phyloP scores from a whole-genome alignment of 768 basidiomycete species.

The Rhizopogon vesiculosus region DNA sequence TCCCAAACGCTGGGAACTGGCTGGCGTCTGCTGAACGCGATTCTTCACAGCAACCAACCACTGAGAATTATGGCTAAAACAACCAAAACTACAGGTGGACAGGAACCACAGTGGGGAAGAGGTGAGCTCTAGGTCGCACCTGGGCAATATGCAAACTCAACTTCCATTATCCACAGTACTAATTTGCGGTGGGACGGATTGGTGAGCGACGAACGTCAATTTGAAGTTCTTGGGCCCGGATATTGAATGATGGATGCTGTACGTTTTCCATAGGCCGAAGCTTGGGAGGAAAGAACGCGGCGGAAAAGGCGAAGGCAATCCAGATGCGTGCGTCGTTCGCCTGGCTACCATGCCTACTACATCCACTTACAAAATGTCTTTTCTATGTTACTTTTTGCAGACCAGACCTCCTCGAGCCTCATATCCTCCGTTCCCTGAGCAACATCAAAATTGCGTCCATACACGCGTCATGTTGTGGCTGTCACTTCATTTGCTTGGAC shows the following conservation, averaged over 20 bases:
- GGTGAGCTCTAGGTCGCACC: constrained; percentile 18
- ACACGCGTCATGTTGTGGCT: constrained; percentile 71
- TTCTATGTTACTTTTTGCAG: constrained; percentile 26
- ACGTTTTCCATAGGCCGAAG: constrained; percentile 50
- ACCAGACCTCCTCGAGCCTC: constrained; percentile 84
- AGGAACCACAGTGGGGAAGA: constrained; percentile 41
- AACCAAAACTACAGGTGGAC: constrained; percentile 16
- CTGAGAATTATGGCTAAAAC: constrained; percentile 24
- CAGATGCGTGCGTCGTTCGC: constrained; percentile 23
- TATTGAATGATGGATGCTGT: constrained; percentile 1
- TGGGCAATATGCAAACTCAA: constrained; percentile 9
- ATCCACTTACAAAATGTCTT: background rate
- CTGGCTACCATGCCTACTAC: background rate
- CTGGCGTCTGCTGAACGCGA: constrained; percentile 7
- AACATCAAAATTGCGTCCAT: constrained; percentile 73
- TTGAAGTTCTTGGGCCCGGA: constrained; percentile 1
- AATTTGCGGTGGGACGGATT: constrained; percentile 85
- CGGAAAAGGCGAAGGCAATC: constrained; percentile 38
- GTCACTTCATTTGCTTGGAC: constrained; percentile 75
- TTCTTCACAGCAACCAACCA: constrained; percentile 14
- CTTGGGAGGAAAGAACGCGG: constrained; percentile 72
- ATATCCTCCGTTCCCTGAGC: constrained; percentile 83
- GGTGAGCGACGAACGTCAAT: constrained; percentile 44
- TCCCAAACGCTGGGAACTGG: constrained; percentile 11
- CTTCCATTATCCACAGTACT: constrained; percentile 45